Evolutionary conservation across 495 filamentous ascomycete genomes (phyloP).

Genomic region (Amorphotheca resinae): DNA sequence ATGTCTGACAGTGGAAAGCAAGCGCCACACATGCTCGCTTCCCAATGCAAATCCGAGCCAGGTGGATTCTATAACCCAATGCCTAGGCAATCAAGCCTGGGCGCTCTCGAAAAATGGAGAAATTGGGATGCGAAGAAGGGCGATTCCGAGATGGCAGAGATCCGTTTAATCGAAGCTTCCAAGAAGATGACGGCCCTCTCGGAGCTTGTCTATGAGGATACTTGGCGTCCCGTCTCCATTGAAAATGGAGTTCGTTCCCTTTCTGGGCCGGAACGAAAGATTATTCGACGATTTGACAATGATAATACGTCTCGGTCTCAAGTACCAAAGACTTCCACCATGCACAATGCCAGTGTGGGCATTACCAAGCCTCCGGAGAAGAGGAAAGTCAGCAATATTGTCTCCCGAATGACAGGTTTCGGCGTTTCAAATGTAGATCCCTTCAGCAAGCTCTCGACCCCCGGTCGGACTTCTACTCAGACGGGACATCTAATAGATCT

Average conservation of each 20-base stretch:
- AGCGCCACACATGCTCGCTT: background rate
- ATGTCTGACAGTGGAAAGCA: background rate
- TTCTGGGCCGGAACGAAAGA: background rate
- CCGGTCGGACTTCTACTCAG: no score
- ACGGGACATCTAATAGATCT: no score
- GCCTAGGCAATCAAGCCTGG: background rate
- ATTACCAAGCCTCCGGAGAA: no score
- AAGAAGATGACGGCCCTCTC: background rate
- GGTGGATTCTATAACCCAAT: background rate
- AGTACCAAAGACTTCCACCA: no score
- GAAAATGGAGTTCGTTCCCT: background rate
- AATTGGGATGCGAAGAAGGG: slow-evolving; percentile 13
- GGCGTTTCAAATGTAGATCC: no score
- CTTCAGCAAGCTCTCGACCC: no score
- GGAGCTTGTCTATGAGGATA: slow-evolving; percentile 1
- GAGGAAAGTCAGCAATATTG: no score
- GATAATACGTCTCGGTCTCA: no score
- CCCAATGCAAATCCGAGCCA: background rate
- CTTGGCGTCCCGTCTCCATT: background rate
- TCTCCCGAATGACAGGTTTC: no score
- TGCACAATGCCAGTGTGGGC: no score
- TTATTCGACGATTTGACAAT: no score
- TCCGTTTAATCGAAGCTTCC: background rate
- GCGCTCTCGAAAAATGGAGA: slow-evolving; percentile 1
- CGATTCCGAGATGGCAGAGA: slow-evolving; percentile 2